A percentile compares a stretch with the other conserved stretches of the same genome.
Conservation (phyloP, 2,329 filamentous ascomycete species). For the Botrytis galanthina region DNA sequence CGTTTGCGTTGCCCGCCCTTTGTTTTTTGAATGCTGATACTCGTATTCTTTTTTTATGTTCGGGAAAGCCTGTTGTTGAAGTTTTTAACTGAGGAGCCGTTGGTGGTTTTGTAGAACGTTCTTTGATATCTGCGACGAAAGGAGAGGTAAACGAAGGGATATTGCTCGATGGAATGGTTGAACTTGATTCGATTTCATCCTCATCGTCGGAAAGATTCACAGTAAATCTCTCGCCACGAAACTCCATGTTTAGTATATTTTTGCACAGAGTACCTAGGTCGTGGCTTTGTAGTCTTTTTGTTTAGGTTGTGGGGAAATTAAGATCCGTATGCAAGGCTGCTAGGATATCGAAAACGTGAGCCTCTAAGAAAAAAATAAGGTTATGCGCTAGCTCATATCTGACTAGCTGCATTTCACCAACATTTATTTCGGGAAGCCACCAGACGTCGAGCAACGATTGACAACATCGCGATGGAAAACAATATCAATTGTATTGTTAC, state of each 20-base stretch:
- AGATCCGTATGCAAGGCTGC: slow-evolving; percentile 20
- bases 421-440: slow-evolving; percentile 18
- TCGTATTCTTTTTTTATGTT: slow-evolving; percentile 73
- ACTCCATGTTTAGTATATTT: slow-evolving; percentile 43
- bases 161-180: slow-evolving; percentile 31
- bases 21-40: slow-evolving; percentile 79
- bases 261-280: background rate
- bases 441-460: slow-evolving; percentile 16
- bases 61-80: slow-evolving; percentile 74
- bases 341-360: slow-evolving; percentile 2
- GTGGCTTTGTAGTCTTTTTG: background rate
- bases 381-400: slow-evolving; percentile 5
- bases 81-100: slow-evolving; percentile 58
- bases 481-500: background rate
- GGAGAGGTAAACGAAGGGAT: slow-evolving; percentile 37
- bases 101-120: slow-evolving; percentile 67
- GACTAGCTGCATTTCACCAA: slow-evolving; percentile 18
- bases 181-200: slow-evolving; percentile 37
- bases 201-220: slow-evolving; percentile 57
- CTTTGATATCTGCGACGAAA: slow-evolving; percentile 72
- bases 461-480: background rate
- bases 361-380: slow-evolving; percentile 19
- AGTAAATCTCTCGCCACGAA: slow-evolving; percentile 59
- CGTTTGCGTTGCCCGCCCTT: slow-evolving; percentile 38
- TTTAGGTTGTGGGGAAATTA: slow-evolving; percentile 19